These are phyloP conservation scores for Xylariaceae sp. DNA, from an alignment of 2,329 filamentous ascomycete species.

Conservation along the genomic window DNA sequence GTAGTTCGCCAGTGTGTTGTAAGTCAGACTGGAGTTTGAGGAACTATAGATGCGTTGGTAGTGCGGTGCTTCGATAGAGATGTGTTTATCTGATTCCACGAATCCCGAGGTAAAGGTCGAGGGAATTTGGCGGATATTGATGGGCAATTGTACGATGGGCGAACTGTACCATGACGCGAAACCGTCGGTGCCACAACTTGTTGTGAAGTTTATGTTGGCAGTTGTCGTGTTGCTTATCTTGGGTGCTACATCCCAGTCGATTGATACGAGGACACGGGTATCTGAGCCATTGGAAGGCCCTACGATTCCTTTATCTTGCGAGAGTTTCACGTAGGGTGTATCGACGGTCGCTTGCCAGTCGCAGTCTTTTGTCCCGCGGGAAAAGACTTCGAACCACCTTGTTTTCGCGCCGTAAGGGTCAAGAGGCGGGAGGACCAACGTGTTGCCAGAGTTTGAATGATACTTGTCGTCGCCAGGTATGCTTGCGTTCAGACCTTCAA, in stretches of 20 bases:
- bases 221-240: constrained; percentile 35
- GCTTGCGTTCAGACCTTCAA: constrained; percentile 63
- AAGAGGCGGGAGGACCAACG: constrained; percentile 51
- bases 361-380: constrained; percentile 51
- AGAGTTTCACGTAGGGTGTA: constrained; percentile 49
- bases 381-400: constrained; percentile 62
- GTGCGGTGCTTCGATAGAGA: constrained; percentile 53
- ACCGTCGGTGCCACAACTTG: constrained; percentile 27
- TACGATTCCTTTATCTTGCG: constrained; percentile 46
- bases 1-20: constrained; percentile 50
- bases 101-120: constrained; percentile 54
- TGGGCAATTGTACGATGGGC: constrained; percentile 51
- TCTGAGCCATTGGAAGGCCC: constrained; percentile 45
- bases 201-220: constrained; percentile 50
- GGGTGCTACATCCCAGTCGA: constrained; percentile 51
- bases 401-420: constrained; percentile 53
- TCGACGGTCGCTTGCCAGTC: constrained; percentile 48
- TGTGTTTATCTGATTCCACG: constrained; percentile 56
- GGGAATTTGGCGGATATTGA: constrained; percentile 47
- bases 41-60: constrained; percentile 40
- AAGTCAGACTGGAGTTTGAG: constrained; percentile 34
- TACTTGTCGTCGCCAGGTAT: constrained; percentile 64
- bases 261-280: constrained; percentile 47
- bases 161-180: constrained; percentile 29
- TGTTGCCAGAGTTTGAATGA: constrained; percentile 52